These are phyloP conservation scores for Schizosaccharomyces lindneri DNA, from an alignment of 805 yeast species.

Conservation along the genomic window DNA sequence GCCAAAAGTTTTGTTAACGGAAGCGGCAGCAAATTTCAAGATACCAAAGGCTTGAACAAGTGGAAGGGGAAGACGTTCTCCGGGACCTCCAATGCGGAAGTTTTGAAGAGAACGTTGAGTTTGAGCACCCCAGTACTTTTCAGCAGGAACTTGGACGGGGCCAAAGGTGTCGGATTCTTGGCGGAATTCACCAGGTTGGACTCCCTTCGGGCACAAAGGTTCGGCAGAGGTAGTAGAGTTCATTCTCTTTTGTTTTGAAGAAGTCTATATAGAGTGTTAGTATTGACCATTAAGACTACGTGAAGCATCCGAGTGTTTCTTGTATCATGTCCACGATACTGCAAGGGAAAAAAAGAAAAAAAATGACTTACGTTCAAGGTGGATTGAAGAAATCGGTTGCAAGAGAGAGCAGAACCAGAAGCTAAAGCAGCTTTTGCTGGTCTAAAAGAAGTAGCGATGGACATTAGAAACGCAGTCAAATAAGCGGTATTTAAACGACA, in stretches of 20 bases:
- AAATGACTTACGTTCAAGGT: too few relatives aligned
- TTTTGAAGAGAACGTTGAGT: constrained; percentile 72
- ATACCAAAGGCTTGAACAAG: constrained; percentile 79
- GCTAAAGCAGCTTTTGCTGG: too few relatives aligned
- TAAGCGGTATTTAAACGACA: too few relatives aligned
- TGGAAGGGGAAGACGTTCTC: constrained; percentile 80
- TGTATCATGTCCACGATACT: too few relatives aligned
- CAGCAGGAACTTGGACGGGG: constrained; percentile 68
- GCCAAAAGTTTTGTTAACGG: constrained; percentile 64
- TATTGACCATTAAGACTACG: not conserved
- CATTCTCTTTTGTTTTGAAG: not conserved
- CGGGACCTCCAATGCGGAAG: constrained; percentile 84
- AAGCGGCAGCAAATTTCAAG: constrained; percentile 82
- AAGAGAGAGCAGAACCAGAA: too few relatives aligned
- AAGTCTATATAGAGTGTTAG: not conserved
- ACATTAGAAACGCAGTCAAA: too few relatives aligned
- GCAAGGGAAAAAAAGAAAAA: too few relatives aligned
- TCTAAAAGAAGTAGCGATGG: too few relatives aligned
- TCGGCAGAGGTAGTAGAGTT: not conserved
- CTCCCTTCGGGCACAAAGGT: not conserved
- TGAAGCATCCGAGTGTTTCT: not conserved
- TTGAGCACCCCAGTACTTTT: constrained; percentile 95
- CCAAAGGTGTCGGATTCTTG: constrained; percentile 91
- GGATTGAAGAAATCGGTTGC: too few relatives aligned
- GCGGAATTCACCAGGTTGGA: constrained; percentile 17